A percentile compares a stretch with the other conserved stretches of the same genome.
Evolutionary conservation across 306 rosid genomes (phyloP).

Genomic region (Fragaria nilgerrensis): DNA sequence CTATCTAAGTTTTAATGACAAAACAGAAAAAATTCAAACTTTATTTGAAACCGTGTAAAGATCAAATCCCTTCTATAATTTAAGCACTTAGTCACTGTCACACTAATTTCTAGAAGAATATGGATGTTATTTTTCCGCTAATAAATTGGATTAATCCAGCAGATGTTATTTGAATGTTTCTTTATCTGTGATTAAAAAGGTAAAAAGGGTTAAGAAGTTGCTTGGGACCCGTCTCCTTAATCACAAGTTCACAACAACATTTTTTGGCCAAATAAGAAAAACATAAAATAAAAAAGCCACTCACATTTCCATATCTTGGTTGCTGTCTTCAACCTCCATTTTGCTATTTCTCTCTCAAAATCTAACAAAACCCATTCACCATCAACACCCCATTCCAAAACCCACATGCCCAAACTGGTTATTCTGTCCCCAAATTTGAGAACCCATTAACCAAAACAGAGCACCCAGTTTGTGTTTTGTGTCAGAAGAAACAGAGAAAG

Average conservation of each 20-base stretch:
- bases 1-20: too few relatives aligned
- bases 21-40: not conserved
- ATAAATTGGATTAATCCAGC: not conserved
- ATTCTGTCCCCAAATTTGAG: not conserved
- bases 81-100: not conserved
- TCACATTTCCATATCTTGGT: constrained; percentile 27
- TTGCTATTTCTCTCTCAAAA: constrained; percentile 26
- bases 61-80: too few relatives aligned
- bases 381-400: not conserved
- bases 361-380: constrained; percentile 16
- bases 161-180: constrained; percentile 1
- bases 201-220: not conserved
- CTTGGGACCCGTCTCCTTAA: constrained; percentile 4
- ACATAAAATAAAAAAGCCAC: not conserved
- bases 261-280: constrained; percentile 1
- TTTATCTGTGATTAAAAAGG: not conserved
- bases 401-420: constrained; percentile 8
- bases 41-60: too few relatives aligned
- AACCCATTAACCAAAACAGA: constrained; percentile 9
- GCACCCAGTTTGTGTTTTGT: not conserved
- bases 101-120: constrained; percentile 1
- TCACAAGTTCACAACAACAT: constrained; percentile 1
- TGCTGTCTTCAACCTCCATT: constrained; percentile 17
- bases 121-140: not conserved
- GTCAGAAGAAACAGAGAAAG: not conserved